These are phyloP conservation scores for Datura wrightii DNA, from an alignment of 257 asterid genomes.

Conservation along the genomic window DNA sequence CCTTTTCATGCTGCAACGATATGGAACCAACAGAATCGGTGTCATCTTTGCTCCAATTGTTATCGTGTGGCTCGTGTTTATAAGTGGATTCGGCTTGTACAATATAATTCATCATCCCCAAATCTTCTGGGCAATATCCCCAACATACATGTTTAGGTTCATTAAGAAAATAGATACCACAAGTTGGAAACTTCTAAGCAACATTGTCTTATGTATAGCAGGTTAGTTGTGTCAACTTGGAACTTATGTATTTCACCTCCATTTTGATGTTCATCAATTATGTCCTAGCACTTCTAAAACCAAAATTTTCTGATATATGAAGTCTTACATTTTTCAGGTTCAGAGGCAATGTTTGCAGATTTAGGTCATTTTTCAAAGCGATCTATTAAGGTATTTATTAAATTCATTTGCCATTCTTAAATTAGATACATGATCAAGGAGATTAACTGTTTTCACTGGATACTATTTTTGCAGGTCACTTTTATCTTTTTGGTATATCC, in stretches of 20 bases:
- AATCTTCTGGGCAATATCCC: slow-evolving; percentile 77
- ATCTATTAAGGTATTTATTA: slow-evolving; percentile 71
- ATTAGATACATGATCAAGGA: not conserved
- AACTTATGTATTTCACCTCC: not conserved
- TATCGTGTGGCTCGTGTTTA: slow-evolving; percentile 76
- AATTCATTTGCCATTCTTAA: not conserved
- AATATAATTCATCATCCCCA: slow-evolving; percentile 56
- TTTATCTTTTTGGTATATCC: slow-evolving; percentile 84
- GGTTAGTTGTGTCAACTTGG: slow-evolving; percentile 53
- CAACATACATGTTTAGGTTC: slow-evolving; percentile 76
- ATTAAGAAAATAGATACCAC: slow-evolving; percentile 54
- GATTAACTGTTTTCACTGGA: not conserved
- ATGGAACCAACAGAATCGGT: slow-evolving; percentile 84
- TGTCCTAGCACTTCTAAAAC: not conserved
- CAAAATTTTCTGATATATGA: not conserved
- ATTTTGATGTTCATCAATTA: not conserved
- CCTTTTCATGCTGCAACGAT: slow-evolving; percentile 85
- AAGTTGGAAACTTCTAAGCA: slow-evolving; percentile 84
- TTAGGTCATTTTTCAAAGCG: slow-evolving; percentile 90
- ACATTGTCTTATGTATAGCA: slow-evolving; percentile 76
- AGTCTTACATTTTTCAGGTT: slow-evolving; percentile 50
- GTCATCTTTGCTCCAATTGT: slow-evolving; percentile 88
- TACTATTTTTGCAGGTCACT: slow-evolving; percentile 59
- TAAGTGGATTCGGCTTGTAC: slow-evolving; percentile 74
- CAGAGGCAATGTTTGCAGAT: slow-evolving; percentile 92